Conservation (phyloP, 176 grass and related monocot species). For the Raddia distichophylla region DNA sequence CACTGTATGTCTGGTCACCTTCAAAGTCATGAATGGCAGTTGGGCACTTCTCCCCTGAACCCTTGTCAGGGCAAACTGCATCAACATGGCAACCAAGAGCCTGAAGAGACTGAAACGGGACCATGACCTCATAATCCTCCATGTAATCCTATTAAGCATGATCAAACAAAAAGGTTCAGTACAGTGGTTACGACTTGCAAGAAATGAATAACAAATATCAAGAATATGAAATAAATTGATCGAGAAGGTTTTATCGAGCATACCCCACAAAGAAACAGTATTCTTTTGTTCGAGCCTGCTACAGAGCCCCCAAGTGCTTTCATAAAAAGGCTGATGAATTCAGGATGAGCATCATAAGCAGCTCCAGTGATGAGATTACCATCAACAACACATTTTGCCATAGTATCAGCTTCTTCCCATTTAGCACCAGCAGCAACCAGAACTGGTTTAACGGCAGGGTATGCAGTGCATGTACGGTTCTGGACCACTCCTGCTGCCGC, state of each 20-base stretch:
- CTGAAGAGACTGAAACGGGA: conserved; percentile 91
- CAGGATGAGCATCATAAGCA: conserved; percentile 71
- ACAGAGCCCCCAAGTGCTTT: conserved; percentile 83
- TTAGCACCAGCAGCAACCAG: conserved; percentile 79
- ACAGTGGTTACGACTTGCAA: not conserved
- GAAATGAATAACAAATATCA: not conserved
- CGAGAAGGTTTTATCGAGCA: conserved; percentile 11
- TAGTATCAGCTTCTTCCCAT: conserved; percentile 80
- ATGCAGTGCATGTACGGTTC: conserved; percentile 69
- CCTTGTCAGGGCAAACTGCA: conserved; percentile 76
- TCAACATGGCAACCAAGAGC: conserved; percentile 87
- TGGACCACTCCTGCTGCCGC: conserved; percentile 68
- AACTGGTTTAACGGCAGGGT: conserved; percentile 70
- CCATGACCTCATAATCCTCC: conserved; percentile 99
- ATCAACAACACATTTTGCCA: conserved; percentile 61
- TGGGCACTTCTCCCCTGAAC: conserved; percentile 67
- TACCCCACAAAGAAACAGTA: conserved; percentile 97
- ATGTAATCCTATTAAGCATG: conserved; percentile 74
- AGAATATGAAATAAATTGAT: not conserved
- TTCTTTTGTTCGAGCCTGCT: conserved; percentile 70
- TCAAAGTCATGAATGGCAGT: conserved; percentile 98
- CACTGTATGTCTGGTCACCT: conserved; percentile 94
- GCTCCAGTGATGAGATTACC: conserved; percentile 72
- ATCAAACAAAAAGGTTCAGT: not conserved
- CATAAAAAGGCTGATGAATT: conserved; percentile 83